Base-by-base conservation (phyloP, 1,284 basidiomycete species). In the Trichosporon sp. region DNA sequence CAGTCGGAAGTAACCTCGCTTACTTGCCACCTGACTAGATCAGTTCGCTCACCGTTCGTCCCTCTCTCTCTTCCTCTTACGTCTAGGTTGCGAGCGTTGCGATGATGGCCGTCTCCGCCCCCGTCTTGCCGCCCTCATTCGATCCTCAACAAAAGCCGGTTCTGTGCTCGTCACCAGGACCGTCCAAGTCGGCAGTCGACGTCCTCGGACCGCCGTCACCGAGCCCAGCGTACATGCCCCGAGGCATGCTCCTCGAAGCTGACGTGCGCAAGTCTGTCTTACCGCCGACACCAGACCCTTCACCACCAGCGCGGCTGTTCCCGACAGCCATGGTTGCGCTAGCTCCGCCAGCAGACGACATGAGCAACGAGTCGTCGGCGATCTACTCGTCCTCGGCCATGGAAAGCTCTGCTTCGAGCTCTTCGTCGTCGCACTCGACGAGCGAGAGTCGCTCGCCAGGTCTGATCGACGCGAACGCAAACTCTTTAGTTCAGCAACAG, bases 261-360 rank as follows among this genome's bases (percentile, higher is more conserved):
- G 40, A 68, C 46, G 21, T 73, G 67, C 65, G 71, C 71, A 58
- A 65, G 58, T 49, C 65, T 2, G 49, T 58, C 23, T 61, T 74
- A 10, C 73, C 73, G 1, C 71, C 71, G 2, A 74, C 72, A 3
- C 72, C 73, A 3, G 73, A 74, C 23, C 71, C 74, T 5, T 73
- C 70, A 6, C 73, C 72, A 64, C 66, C 56, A 64, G 59, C 49
- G 49, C 49, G 49, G 11, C 49, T 54, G 49, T 54, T 54, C 14
- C 49, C 49, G 25, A 54, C 49, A 7, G 49, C 49, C 19, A 73
- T 73, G 70, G 69, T 73, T 46, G 66, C 71, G 25, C 61, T 74
- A 5, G 73, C 74, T 2, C 70, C 71, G 21, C 72, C 73, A 3
- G 67, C 71, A 11, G 70, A 69, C 36, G 67, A 72, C 27, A 21